These are phyloP conservation scores for Chrysochromulina tobinii DNA, from an alignment of 78 protist species.

Conservation along the genomic window DNA sequence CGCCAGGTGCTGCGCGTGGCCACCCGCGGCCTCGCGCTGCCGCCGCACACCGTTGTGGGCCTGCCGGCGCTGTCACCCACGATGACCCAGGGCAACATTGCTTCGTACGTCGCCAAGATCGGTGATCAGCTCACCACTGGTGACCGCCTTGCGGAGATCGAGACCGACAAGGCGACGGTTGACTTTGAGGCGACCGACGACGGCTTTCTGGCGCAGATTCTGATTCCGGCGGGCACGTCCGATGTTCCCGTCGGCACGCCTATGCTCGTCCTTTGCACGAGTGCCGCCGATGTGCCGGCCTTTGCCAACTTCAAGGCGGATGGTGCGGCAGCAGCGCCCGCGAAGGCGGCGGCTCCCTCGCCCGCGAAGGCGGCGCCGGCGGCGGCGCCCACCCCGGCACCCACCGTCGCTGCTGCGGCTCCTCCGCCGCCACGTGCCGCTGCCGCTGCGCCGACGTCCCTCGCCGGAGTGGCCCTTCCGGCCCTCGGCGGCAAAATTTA, in stretches of 20 bases:
- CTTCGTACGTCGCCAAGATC: background rate
- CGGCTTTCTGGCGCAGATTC: constrained; percentile 23
- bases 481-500: background rate
- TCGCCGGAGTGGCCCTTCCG: background rate
- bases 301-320: background rate
- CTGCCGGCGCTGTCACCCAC: constrained; percentile 53
- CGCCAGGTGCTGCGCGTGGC: too few species aligned
- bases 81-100: constrained; percentile 42
- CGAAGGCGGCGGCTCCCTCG: background rate
- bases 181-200: constrained; percentile 34
- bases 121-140: background rate
- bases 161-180: constrained; percentile 50
- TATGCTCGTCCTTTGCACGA: background rate
- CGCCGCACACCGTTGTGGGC: constrained; percentile 13
- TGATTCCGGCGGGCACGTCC: constrained; percentile 11
- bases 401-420: background rate
- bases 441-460: background rate
- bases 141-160: constrained; percentile 28
- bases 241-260: constrained; percentile 25
- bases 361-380: background rate
- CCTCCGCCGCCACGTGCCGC: background rate
- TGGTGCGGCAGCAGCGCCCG: background rate
- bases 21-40: background rate
- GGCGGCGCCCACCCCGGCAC: background rate
- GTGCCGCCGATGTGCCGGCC: background rate